A percentile compares a stretch with the other conserved stretches of the same genome.
phyloP scores from a whole-genome alignment of 352 stramenopile genomes.

The Phytophthora capsici region DNA sequence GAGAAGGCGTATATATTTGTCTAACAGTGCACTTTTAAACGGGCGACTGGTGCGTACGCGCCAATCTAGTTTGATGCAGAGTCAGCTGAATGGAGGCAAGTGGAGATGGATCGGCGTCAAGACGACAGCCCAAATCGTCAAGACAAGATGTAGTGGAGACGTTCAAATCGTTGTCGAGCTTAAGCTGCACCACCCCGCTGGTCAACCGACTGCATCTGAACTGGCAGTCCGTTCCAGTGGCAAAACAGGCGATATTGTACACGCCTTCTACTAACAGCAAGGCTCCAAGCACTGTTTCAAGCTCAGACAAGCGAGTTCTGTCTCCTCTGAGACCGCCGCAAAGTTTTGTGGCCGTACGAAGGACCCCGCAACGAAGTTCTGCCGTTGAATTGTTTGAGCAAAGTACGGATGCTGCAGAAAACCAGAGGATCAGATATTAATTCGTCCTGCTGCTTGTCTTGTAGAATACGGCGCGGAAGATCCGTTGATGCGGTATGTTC shows the following conservation, averaged over 20 bases:
- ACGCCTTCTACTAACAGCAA: constrained; percentile 7
- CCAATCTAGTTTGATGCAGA: constrained; percentile 27
- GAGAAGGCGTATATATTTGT: constrained; percentile 69
- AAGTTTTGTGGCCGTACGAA: not conserved
- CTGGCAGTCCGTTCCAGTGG: constrained; percentile 21
- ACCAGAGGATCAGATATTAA: not conserved
- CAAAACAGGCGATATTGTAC: constrained; percentile 27
- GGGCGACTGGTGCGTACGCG: constrained; percentile 26
- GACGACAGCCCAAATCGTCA: not conserved
- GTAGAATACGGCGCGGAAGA: constrained; percentile 59
- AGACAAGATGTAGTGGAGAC: not conserved
- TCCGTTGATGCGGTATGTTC: constrained; percentile 48
- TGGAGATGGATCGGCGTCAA: not conserved
- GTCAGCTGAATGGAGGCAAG: constrained; percentile 20
- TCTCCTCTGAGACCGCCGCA: not conserved
- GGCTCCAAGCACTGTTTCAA: not conserved
- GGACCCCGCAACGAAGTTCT: not conserved
- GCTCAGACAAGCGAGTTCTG: constrained; percentile 1
- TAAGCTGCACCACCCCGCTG: not conserved
- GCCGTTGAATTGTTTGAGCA: constrained; percentile 21
- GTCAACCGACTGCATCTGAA: constrained; percentile 25
- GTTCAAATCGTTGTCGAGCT: not conserved
- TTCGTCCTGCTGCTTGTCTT: not conserved
- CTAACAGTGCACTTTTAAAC: constrained; percentile 40
- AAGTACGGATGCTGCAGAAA: constrained; percentile 15